A percentile compares a stretch with the other conserved stretches of the same genome.
phyloP scores from a whole-genome alignment of 192 early-diverging fungal species.

The Coemansia sp. region DNA sequence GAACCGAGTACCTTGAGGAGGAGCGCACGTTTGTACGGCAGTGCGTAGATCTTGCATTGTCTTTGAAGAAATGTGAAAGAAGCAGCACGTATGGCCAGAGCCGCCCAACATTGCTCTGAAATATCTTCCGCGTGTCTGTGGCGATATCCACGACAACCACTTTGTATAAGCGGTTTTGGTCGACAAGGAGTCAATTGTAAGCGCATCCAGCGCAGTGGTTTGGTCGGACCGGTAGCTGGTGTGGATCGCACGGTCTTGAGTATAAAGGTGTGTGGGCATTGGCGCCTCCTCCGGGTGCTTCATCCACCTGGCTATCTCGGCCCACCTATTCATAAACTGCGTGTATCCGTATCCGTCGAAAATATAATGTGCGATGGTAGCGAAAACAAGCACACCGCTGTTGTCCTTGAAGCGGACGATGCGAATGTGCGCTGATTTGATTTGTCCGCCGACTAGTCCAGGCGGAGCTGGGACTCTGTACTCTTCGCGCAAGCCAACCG shows the following conservation, averaged over 20 bases:
- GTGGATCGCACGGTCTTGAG: not conserved
- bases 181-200: not conserved
- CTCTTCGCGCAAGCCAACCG: not conserved
- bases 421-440: constrained; percentile 14
- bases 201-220: not conserved
- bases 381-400: constrained; percentile 28
- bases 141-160: constrained; percentile 20
- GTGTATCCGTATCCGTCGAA: constrained; percentile 22
- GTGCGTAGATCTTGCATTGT: constrained; percentile 4
- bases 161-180: not conserved
- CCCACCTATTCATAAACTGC: constrained; percentile 27
- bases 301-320: constrained; percentile 14
- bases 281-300: not conserved
- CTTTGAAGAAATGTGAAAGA: constrained; percentile 2
- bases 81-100: constrained; percentile 3
- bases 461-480: constrained; percentile 3
- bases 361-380: constrained; percentile 17
- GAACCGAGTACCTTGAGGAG: not conserved
- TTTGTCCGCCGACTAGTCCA: not conserved
- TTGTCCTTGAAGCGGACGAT: constrained; percentile 24
- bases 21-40: not conserved
- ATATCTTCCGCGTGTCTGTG: constrained; percentile 5
- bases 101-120: not conserved
- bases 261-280: not conserved
- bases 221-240: not conserved